phyloP scores from a whole-genome alignment of 1,284 basidiomycete genomes.

The Phlebopus sp. region DNA sequence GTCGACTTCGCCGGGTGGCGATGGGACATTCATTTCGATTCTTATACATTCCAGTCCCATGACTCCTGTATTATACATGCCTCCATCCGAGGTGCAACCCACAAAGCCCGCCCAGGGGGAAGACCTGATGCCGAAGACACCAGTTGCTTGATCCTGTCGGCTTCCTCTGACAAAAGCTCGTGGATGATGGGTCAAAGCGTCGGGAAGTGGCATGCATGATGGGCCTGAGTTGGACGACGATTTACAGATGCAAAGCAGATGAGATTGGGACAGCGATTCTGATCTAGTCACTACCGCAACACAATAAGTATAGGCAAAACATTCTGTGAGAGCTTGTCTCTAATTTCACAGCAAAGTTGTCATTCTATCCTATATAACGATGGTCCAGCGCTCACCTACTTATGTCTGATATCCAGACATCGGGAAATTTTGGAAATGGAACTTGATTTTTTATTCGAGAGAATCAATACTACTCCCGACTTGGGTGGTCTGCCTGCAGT shows the following conservation, averaged over 20 bases:
- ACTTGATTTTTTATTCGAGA: conserved; percentile 5
- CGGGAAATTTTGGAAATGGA: conserved; percentile 9
- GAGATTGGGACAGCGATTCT: no score
- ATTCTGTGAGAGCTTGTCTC: no score
- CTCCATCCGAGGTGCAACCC: conserved; percentile 19
- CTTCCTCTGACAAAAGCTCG: conserved; percentile 5
- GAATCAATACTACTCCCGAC: conserved; percentile 4
- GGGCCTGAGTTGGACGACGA: conserved; percentile 40
- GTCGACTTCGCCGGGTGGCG: conserved; percentile 7
- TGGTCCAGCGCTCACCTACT: no score
- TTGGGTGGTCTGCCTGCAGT: conserved; percentile 1
- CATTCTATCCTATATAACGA: no score
- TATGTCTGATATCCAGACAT: conserved; percentile 1
- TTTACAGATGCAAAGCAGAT: conserved; percentile 16
- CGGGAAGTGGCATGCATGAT: conserved; percentile 49
- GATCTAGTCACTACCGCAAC: no score
- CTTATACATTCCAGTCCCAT: conserved; percentile 32
- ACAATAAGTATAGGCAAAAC: no score
- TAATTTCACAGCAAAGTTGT: no score
- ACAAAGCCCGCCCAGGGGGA: conserved; percentile 35
- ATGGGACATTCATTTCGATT: conserved; percentile 14
- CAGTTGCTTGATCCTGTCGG: conserved; percentile 40
- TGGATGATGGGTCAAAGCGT: conserved; percentile 48
- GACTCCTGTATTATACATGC: conserved; percentile 47
- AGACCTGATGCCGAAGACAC: conserved; percentile 50